Conservation (phyloP, 352 stramenopile species). For the Pythium pectinolyticum region DNA sequence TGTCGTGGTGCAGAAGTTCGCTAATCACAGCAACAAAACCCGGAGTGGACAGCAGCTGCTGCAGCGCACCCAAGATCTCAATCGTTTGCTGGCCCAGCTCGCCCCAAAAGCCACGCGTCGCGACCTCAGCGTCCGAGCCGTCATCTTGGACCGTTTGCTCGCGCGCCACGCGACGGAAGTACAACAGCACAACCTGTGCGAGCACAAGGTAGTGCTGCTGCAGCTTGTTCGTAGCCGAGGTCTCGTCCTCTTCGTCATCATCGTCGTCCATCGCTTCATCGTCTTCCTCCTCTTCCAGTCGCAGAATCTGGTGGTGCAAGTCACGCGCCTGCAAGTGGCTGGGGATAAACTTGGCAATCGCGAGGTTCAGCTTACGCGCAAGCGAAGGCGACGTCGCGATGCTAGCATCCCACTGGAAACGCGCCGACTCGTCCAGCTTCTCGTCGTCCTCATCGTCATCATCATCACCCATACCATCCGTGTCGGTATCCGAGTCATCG, state of each 20-base stretch:
- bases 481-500: conserved; percentile 74
- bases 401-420: conserved; percentile 41
- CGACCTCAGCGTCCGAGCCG: conserved; percentile 18
- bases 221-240: conserved; percentile 38
- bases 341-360: conserved; percentile 69
- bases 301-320: conserved; percentile 75
- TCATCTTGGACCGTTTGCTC: conserved; percentile 65
- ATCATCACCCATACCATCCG: conserved; percentile 66
- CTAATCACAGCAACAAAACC: conserved; percentile 85
- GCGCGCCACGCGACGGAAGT: conserved; percentile 75
- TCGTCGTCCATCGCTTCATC: conserved; percentile 25
- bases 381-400: conserved; percentile 39
- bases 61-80: conserved; percentile 73
- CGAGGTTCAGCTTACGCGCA: conserved; percentile 58
- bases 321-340: conserved; percentile 62
- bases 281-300: conserved; percentile 43
- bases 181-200: conserved; percentile 74
- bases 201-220: conserved; percentile 82
- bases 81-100: conserved; percentile 55
- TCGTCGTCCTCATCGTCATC: conserved; percentile 50
- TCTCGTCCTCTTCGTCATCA: conserved; percentile 33
- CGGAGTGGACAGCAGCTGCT: conserved; percentile 83
- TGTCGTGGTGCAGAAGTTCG: conserved; percentile 84
- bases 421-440: conserved; percentile 40
- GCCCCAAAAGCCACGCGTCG: conserved; percentile 52